Base-by-base conservation (phyloP, 2,329 filamentous ascomycete genomes). In the Taxawa tesnikishii region DNA sequence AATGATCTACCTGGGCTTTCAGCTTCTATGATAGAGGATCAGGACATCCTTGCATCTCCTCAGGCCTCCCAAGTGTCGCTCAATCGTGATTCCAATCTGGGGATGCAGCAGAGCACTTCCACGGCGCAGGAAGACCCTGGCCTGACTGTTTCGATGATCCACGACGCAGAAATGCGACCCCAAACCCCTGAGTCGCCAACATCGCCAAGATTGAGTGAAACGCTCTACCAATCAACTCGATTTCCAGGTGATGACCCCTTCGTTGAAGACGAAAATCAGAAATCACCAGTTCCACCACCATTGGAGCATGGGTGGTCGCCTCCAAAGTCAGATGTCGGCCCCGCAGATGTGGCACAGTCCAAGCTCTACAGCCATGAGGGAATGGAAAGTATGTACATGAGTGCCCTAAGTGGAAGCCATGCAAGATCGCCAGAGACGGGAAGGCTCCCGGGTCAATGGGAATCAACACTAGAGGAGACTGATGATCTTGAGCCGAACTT, bases 381-480 rank as follows among this genome's bases (percentile, higher is more conserved):
- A 40, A 82, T 81, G 0, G 76, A 83, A 48, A 90, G 83, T 51
- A 82, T 92, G 76, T 92, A 90, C 45, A 78, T 85, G 75, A 88
- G 74, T 47, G 73, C 70, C 8, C 59, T 75, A 34, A 73, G 38
- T 19, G 26, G 32, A 12, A 36, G 28, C 5, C 25, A 19, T 9
- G 33, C 28, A 24, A 17, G 11, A 24, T 37, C 18, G 12, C 30
- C 27, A 14, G 18, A 37, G 3, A 6, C 29, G n/a, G 19, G n/a
- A 1, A 9, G n/a, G n/a, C 7, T 33, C 5, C 34, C 34, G 23
- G 34, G 34, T 4, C 24, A 14, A 6, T 38, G 33, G 33, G 28
- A 28, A 15, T 35, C 33, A 27, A 23, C 29, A 3, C 13, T 35
- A 13, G 33, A 35, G 14, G 32, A 34, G 5, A 25, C 30, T 17